Evolutionary conservation across 2,329 filamentous ascomycete species (phyloP), one percentile per base, ranked within the genome.

Genomic region (Nemania abortiva): DNA sequence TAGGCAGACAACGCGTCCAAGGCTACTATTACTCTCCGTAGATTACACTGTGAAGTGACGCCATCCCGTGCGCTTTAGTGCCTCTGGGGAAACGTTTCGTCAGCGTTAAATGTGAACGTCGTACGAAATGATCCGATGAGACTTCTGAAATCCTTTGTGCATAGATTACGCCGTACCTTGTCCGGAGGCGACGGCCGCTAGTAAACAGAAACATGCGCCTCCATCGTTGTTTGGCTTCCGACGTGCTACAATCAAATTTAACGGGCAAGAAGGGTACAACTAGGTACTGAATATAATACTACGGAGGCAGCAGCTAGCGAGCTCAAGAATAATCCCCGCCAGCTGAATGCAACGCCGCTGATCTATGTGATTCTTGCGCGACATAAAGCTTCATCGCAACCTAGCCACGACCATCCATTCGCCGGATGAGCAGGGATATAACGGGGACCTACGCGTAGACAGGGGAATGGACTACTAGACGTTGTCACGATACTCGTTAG

Each of bases 151-250:
- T 49, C 24, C 34, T 37, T 55, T 37, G 3, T n/a, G 29, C 29
- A 27, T 34, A 31, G 58, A 37, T 47, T 47, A 24, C 47, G 59
- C n/a, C 24, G 31, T 57, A 47, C 47, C n/a, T 54, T 49, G 5
- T 22, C 18, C 13, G 13, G 13, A 45, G 18, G n/a, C 37, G n/a
- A 20, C 15, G 27, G 6, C 22, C 15, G 22, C 22, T 20, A 39
- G 27, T 45, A 45, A 29, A 63, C 45, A 15, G 31, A 18, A 62
- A 60, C 27, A 18, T 49, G 42, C 39, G n/a, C 27, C 22, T 31
- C 20, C n/a, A 47, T 45, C 37, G 13, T 45, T 45, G 1, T 63
- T n/a, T 20, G 11, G 15, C 13, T 22, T 20, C 18, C 4, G 39
- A 15, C 24, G 6, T 62, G n/a, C 27, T 34, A 39, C 18, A 57